phyloP scores from a whole-genome alignment of 2,329 filamentous ascomycete genomes.

The Huntiella moniliformis region DNA sequence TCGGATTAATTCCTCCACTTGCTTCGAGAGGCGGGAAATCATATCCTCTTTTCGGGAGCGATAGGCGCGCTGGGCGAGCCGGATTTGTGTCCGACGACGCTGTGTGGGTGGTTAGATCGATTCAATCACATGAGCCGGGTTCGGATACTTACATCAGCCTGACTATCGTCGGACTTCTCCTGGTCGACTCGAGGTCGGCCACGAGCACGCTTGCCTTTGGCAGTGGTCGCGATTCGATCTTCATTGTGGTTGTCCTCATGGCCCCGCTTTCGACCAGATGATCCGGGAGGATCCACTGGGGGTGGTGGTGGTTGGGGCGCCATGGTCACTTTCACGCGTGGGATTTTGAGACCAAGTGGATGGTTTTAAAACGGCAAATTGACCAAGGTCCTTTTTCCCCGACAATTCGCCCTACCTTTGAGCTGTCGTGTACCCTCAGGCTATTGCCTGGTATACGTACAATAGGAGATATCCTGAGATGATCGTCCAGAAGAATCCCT shows the following conservation, averaged over 20 bases:
- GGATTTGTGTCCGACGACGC: constrained; percentile 73
- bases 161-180: constrained; percentile 46
- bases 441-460: too few species aligned
- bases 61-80: constrained; percentile 70
- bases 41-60: constrained; percentile 68
- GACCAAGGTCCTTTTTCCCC: not conserved
- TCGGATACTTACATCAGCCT: constrained; percentile 48
- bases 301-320: not conserved
- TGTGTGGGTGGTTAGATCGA: constrained; percentile 16
- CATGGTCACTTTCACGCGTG: not conserved
- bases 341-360: not conserved
- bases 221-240: constrained; percentile 21
- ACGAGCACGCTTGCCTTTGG: constrained; percentile 37
- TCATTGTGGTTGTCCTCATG: not conserved
- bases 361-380: not conserved
- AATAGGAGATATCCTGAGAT: too few species aligned
- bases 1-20: constrained; percentile 49
- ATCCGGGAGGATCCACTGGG: too few species aligned
- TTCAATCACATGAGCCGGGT: not conserved
- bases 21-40: constrained; percentile 52
- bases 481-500: too few species aligned
- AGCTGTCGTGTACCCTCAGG: too few species aligned
- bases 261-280: too few species aligned
- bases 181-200: constrained; percentile 59
- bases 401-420: too few species aligned